Evolutionary conservation across 805 yeast species (phyloP).

Genomic region (Helenozyma baotianmanensis): DNA sequence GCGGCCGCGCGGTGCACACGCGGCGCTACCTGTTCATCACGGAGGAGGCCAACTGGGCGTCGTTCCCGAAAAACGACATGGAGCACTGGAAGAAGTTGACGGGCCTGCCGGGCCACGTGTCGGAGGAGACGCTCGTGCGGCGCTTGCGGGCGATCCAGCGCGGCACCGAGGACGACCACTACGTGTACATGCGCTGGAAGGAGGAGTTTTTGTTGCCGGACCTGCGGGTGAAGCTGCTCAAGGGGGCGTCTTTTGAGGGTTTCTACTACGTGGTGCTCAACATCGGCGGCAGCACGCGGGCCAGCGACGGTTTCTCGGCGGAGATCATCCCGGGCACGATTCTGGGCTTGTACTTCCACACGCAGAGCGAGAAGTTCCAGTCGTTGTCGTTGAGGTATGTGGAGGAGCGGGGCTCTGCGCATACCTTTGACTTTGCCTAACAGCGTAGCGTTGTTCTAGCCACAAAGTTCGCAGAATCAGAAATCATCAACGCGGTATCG

Average conservation of each 20-base stretch:
- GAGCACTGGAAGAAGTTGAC: conserved; percentile 51
- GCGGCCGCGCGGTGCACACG: conserved; percentile 5
- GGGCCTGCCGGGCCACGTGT: conserved; percentile 44
- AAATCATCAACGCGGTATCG: too few species aligned
- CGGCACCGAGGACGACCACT: conserved; percentile 26
- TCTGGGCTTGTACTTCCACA: conserved; percentile 78
- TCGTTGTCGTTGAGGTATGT: conserved; percentile 61
- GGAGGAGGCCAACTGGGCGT: conserved; percentile 54
- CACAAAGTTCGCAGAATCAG: too few species aligned
- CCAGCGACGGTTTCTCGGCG: conserved; percentile 2
- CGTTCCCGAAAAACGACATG: conserved; percentile 35
- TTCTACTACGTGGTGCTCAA: conserved; percentile 85
- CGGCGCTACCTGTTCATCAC: conserved; percentile 52
- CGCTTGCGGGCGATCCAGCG: conserved; percentile 27
- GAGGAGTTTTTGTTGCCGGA: conserved; percentile 85
- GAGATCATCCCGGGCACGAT: conserved; percentile 56
- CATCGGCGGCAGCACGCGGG: conserved; percentile 36
- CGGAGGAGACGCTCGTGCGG: conserved; percentile 26
- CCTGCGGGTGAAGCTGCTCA: conserved; percentile 53
- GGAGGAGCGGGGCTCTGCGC: conserved; percentile 41
- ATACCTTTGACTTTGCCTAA: conserved; percentile 22
- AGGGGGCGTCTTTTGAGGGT: conserved; percentile 86
- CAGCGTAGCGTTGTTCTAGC: not conserved
- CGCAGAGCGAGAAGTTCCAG: conserved; percentile 74
- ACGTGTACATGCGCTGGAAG: conserved; percentile 90